A percentile compares a stretch with the other conserved stretches of the same genome.
Evolutionary conservation across 768 basidiomycete species (phyloP).

Genomic region (Boletus coccyginus): DNA sequence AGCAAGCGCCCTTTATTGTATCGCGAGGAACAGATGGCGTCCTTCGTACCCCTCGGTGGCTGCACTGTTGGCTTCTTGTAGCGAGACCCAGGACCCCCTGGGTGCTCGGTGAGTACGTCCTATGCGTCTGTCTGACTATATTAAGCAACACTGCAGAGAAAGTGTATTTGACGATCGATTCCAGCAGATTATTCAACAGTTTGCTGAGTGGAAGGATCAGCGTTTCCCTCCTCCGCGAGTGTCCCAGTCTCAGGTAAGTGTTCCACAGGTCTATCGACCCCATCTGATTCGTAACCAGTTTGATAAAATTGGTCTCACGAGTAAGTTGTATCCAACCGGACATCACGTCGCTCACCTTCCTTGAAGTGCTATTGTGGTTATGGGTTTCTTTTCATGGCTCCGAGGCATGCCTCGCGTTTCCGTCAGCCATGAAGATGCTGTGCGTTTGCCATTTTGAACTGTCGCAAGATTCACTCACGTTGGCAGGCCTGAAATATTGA

Average conservation of each 20-base stretch:
- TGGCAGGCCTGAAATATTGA: slow-evolving; percentile 78
- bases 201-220: slow-evolving; percentile 70
- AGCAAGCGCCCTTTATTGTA: slow-evolving; percentile 58
- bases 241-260: slow-evolving; percentile 67
- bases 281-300: slow-evolving; percentile 47
- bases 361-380: slow-evolving; percentile 74
- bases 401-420: slow-evolving; percentile 72
- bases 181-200: slow-evolving; percentile 49
- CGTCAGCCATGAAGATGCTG: slow-evolving; percentile 76
- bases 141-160: slow-evolving; percentile 37
- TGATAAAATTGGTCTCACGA: slow-evolving; percentile 84
- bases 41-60: slow-evolving; percentile 59
- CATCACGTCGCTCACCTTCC: slow-evolving; percentile 14
- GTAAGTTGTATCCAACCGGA: slow-evolving; percentile 37
- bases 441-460: slow-evolving; percentile 37
- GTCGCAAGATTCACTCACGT: slow-evolving; percentile 4
- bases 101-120: slow-evolving; percentile 46
- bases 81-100: slow-evolving; percentile 52
- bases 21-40: slow-evolving; percentile 62
- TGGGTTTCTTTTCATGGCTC: slow-evolving; percentile 75
- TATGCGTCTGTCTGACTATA: background rate
- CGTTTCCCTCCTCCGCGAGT: slow-evolving; percentile 85
- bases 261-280: background rate
- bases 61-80: slow-evolving; percentile 57
- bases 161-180: slow-evolving; percentile 57